Conservation (phyloP, 2,329 filamentous ascomycete species). For the Cercospora sp. region DNA sequence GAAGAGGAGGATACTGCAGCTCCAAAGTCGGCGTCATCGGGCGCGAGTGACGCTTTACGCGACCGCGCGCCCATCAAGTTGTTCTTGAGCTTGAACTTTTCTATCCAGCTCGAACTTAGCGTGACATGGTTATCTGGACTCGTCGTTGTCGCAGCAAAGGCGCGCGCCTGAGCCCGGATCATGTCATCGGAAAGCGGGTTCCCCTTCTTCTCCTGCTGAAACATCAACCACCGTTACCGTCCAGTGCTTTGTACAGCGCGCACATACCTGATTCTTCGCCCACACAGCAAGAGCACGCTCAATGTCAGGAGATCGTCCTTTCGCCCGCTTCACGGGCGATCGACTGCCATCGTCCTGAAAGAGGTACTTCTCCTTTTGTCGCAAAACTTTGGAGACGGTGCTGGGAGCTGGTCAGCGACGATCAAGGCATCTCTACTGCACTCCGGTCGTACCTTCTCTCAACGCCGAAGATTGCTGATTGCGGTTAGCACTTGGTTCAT, state of each 20-base stretch:
- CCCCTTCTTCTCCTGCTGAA: slow-evolving; percentile 67
- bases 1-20: slow-evolving; percentile 58
- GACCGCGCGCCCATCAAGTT: slow-evolving; percentile 57
- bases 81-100: slow-evolving; percentile 94
- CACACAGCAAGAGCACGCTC: slow-evolving; percentile 87
- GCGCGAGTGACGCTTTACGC: slow-evolving; percentile 54
- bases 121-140: slow-evolving; percentile 71
- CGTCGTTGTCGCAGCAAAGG: slow-evolving; percentile 67
- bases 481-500: slow-evolving; percentile 36
- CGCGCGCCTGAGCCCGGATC: slow-evolving; percentile 78
- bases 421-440: not conserved
- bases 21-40: slow-evolving; percentile 69
- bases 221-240: not conserved
- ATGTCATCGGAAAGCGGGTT: slow-evolving; percentile 73
- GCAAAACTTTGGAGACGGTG: slow-evolving; percentile 96
- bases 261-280: slow-evolving; percentile 62
- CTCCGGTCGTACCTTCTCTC: slow-evolving; percentile 77
- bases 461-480: slow-evolving; percentile 80
- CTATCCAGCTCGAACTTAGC: slow-evolving; percentile 77
- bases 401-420: slow-evolving; percentile 51
- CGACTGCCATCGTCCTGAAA: slow-evolving; percentile 74
- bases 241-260: not conserved
- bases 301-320: slow-evolving; percentile 86
- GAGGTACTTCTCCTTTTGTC: slow-evolving; percentile 92
- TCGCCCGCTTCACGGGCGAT: slow-evolving; percentile 78